Base-by-base conservation (phyloP, 2,329 filamentous ascomycete species). In the Domatiomyces globalis region DNA sequence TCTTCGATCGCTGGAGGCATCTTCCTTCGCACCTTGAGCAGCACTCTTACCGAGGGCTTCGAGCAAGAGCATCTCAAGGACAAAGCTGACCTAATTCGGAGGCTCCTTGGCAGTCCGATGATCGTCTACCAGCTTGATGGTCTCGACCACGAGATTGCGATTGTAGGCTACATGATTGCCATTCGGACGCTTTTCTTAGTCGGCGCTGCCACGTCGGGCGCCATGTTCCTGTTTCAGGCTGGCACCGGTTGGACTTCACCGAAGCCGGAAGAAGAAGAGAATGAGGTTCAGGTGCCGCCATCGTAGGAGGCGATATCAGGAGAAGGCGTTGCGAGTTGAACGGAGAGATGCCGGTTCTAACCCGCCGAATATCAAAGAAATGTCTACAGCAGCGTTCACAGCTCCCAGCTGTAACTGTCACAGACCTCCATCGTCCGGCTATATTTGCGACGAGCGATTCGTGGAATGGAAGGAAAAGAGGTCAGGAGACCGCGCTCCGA, bases 1-100 rank as follows among this genome's bases (percentile, higher is more conserved):
- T 84, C 83, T 1, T 80, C 86, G 0, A 83, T 90, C 46, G 85
- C 85, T 2, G 86, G 87, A 2, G 87, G 87, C 0, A 72, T 85
- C 49, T 90, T 89, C 63, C 73, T 76, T 43, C 76, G 85, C 4
- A 71, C 79, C 1, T 66, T 90, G 29, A 71, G 74, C 45, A 66
- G 60, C 1, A 69, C 71, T 0, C 70, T 90, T 1, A 69, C 73
- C n/a, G 60, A 66, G 0, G 78, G 79, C 0, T 87, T 87, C 57
- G 63, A 66, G 4, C 63, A 73, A 4, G 66, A 66, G 46, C 67
- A 67, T 0, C 66, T 54, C 43, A 70, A 52, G n/a, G 64, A 49
- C 54, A 69, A 54, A 42, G 68, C 65, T 1, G 66, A 72, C 1
- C 63, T 83, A 17, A 69, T 81, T 1, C 67, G 75, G n/a, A 69